Evolutionary conservation across 768 basidiomycete species (phyloP), one percentile per base, ranked within the genome.

Genomic region (Crassisporium funariophilum): DNA sequence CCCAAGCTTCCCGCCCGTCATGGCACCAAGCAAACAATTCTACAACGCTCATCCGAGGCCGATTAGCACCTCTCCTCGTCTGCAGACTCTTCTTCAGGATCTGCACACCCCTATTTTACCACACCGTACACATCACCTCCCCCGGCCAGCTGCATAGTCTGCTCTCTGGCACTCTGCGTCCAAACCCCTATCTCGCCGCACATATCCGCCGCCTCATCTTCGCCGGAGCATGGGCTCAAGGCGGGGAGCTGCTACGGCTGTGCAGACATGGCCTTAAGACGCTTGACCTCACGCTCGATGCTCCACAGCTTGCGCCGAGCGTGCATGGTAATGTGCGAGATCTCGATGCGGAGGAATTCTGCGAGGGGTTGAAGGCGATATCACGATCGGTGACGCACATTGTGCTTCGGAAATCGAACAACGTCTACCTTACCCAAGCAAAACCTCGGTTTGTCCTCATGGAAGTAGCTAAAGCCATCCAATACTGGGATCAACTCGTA

Each of bases 91-190:
- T 84, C 66, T 62, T 73, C 35, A 74, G 85, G 48, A 83, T 86
- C 49, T 73, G 71, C 2, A 73, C 74, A 0, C 83, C 83, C 1
- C 69, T 83, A 10, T 72, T 81, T 50, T 85, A 85, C 67, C 69
- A 76, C 57, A 70, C 72, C 34, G 49, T 86, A 34, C 67, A 70
- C 54, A 57, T 86, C 35, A 65, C 59, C 27, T 68, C 76, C 0
- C 50, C 70, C 0, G 25, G 41, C 9, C 76, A 82, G 17, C 64
- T 80, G 1, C 50, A 55, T 9, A 50, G 60, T 7, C 69, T 76
- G 10, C 66, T 75, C 35, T 58, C 65, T n/a, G 55, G 50, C 13
- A 68, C 75, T 0, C 69, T 84, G 25, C 41, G 52, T 0, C 53
- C 43, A 4, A 61, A 68, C 35, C 73, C 77, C 1, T 27, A 51